phyloP scores from a whole-genome alignment of 2,329 filamentous ascomycete species.

The Pseudocercospora vitis region DNA sequence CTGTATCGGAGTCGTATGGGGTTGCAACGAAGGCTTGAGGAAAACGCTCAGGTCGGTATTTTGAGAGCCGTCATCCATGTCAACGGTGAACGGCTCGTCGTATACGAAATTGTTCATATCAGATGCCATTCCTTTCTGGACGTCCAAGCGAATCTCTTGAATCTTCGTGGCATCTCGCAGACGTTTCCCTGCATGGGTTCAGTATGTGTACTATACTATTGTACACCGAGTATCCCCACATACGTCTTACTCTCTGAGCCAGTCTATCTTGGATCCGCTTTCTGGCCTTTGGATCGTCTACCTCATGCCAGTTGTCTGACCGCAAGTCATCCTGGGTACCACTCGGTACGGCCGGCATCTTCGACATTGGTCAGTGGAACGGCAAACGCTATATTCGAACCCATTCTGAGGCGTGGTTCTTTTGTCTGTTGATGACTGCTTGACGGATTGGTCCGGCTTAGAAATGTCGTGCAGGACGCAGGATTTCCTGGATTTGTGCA shows the following conservation, averaged over 20 bases:
- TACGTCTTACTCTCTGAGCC: constrained; percentile 5
- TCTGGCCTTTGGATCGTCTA: not conserved
- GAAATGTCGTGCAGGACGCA: not conserved
- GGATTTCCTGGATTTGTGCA: not conserved
- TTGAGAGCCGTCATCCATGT: not conserved
- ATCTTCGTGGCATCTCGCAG: not conserved
- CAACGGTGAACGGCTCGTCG: not conserved
- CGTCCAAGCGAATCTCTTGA: not conserved
- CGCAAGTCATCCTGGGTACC: not conserved
- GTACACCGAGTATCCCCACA: no score
- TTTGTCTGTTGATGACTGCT: no score
- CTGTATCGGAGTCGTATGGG: not conserved
- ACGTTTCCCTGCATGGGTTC: not conserved
- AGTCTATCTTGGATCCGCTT: constrained; percentile 4
- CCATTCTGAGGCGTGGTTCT: no score
- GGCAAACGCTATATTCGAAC: no score
- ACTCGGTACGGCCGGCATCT: not conserved
- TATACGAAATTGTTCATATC: not conserved
- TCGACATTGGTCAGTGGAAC: no score
- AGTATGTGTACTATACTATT: not conserved
- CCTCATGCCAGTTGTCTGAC: not conserved
- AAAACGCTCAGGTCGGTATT: not conserved
- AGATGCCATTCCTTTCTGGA: not conserved
- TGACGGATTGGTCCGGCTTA: not conserved
- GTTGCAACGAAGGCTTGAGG: not conserved